These are phyloP conservation scores for Canavalia gladiata DNA, from an alignment of 306 rosid species.

Conservation along the genomic window DNA sequence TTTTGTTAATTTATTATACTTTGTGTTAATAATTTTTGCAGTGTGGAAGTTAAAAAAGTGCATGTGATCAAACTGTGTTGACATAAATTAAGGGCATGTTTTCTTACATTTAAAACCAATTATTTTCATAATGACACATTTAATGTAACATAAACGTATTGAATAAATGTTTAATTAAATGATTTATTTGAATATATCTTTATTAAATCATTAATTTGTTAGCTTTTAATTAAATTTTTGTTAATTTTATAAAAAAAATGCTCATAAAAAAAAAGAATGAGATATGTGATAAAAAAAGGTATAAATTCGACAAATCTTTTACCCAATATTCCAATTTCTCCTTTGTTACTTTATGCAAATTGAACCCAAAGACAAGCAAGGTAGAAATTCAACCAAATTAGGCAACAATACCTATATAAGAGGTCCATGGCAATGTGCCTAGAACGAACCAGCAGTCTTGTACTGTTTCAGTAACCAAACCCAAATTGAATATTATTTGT, in stretches of 20 bases:
- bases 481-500: slow-evolving; percentile 8
- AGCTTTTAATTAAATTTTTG: no score
- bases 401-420: slow-evolving; percentile 37
- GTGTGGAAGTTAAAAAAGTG: not conserved
- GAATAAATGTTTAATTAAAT: no score
- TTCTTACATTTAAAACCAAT: no score
- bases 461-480: not conserved
- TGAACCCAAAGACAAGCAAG: slow-evolving; percentile 69
- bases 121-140: no score
- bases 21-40: not conserved
- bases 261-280: no score
- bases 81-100: not conserved
- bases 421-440: not conserved
- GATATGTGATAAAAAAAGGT: slow-evolving; percentile 6
- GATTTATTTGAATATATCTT: no score
- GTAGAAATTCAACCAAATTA: slow-evolving; percentile 50
- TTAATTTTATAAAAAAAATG: no score
- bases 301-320: slow-evolving; percentile 38
- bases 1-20: not conserved
- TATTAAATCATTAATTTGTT: no score
- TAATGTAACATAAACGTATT: no score
- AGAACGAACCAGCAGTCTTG: slow-evolving; percentile 18
- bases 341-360: slow-evolving; percentile 30
- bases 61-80: not conserved
- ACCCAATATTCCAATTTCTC: slow-evolving; percentile 44